Evolutionary conservation across 345 rosid genomes (phyloP), one percentile per base, ranked within the genome.

Genomic region (Populus deltoides): DNA sequence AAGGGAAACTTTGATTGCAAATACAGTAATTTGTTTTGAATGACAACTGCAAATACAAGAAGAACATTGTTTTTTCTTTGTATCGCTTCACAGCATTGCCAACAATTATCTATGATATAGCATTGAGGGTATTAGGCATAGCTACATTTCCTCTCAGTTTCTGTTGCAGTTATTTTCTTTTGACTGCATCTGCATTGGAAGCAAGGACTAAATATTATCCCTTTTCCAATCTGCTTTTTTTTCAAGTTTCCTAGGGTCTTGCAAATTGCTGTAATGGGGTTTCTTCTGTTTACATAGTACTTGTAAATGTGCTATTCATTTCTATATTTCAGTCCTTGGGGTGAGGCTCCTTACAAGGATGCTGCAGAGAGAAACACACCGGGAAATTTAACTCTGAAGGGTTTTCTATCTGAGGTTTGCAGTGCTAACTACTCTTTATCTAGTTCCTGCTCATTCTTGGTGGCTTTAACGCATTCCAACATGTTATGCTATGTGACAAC

Each of bases 391-490:
- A 89, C 92, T 73, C 84, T 89, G 62, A 86, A 81, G 38, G 94
- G 93, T 47, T 93, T 93, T 69, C 83, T 93, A 33, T 87, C 97
- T 36, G 84, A 86, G 94, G 94, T 91, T 53, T 77, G 91, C 86
- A 77, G 77, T 72, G 73, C 77, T 78, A 47, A 24, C 74, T 62
- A 17, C 20, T 62, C 27, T 18, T 20, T 38, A 35, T 41, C 39
- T 49, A 27, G 22, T 43, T 72, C 45, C 75, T 20, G n/a, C 20
- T 16, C 38, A 33, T 67, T 33, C 27, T 12, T 1, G 72, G 51
- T 63, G 71, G 43, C 35, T 70, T 3, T 70, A 65, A 29, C 22
- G 5, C 74, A 72, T n/a, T 57, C 29, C 29, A n/a, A 57, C 63
- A 57, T 57, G 29, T n/a, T 57, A 57, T 3, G n/a, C 27, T 11